phyloP scores from a whole-genome alignment of 345 rosid genomes.

The Salix arbutifolia region DNA sequence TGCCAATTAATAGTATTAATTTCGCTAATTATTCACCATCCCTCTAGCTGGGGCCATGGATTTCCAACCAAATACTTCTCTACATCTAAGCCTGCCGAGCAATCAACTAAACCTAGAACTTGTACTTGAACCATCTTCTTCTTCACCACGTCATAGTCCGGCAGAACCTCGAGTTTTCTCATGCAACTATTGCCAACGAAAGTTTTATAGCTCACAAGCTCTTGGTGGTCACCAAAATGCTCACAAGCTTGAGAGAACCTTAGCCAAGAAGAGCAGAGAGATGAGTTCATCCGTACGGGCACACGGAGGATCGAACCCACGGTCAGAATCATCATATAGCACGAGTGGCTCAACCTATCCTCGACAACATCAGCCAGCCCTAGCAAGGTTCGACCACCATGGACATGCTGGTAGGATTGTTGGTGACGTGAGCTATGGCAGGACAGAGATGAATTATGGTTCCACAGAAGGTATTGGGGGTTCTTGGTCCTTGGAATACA shows the following conservation, averaged over 20 bases:
- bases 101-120: conserved; percentile 44
- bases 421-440: conserved; percentile 28
- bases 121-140: conserved; percentile 25
- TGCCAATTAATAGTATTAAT: background rate
- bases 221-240: conserved; percentile 99
- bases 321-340: conserved; percentile 10
- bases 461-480: conserved; percentile 10
- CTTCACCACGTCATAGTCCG: conserved; percentile 28
- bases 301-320: conserved; percentile 25
- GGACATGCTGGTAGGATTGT: conserved; percentile 32
- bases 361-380: conserved; percentile 14
- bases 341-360: conserved; percentile 9
- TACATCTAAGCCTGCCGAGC: conserved; percentile 52
- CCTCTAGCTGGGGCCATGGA: conserved; percentile 35
- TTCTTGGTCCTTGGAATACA: conserved; percentile 36
- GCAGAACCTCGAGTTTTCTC: conserved; percentile 64
- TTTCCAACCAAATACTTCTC: conserved; percentile 64
- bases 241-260: conserved; percentile 84
- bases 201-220: conserved; percentile 96
- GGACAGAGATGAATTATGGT: conserved; percentile 26
- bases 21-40: background rate
- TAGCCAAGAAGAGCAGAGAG: conserved; percentile 83
- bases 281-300: conserved; percentile 25
- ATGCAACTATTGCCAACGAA: conserved; percentile 90
- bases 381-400: conserved; percentile 32